Evolutionary conservation across 2,329 filamentous ascomycete genomes (phyloP).

Genomic region (Fusarium sp.): DNA sequence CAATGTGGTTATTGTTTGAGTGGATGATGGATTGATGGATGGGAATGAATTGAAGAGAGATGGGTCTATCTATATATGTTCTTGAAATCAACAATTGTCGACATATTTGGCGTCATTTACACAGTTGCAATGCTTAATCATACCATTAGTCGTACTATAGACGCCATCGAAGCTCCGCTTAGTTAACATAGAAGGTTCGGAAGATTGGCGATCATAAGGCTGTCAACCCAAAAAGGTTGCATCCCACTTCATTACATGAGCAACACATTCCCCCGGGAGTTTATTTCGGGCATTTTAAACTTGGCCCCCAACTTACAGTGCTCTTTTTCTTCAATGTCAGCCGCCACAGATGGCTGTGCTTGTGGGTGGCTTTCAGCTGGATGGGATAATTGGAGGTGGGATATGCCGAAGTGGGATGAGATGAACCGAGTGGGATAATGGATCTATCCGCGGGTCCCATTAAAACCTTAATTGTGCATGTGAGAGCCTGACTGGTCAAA

Average conservation of each 20-base stretch:
- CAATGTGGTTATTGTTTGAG: not conserved
- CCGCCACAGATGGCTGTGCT: not conserved
- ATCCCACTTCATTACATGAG: not conserved
- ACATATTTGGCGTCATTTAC: not conserved
- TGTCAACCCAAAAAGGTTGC: not conserved
- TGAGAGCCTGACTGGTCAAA: not conserved
- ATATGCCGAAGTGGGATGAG: conserved; percentile 18
- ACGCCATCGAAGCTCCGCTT: conserved; percentile 7
- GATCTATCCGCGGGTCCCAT: not conserved
- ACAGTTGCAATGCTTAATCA: not conserved
- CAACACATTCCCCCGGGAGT: not conserved
- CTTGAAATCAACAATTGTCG: not conserved
- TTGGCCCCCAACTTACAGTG: not conserved
- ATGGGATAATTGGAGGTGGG: conserved; percentile 1
- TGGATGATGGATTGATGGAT: not conserved
- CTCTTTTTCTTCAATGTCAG: not conserved
- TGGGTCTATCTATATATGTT: conserved; percentile 11
- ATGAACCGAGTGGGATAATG: conserved; percentile 26
- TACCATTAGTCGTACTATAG: not conserved
- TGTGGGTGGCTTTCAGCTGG: conserved; percentile 3
- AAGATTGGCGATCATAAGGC: not conserved
- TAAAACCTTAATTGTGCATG: not conserved
- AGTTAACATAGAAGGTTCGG: not conserved
- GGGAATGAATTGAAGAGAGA: not conserved
- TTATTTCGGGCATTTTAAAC: not conserved